phyloP scores from a whole-genome alignment of 2,329 filamentous ascomycete species.

The Aspergillus pseudonomiae region DNA sequence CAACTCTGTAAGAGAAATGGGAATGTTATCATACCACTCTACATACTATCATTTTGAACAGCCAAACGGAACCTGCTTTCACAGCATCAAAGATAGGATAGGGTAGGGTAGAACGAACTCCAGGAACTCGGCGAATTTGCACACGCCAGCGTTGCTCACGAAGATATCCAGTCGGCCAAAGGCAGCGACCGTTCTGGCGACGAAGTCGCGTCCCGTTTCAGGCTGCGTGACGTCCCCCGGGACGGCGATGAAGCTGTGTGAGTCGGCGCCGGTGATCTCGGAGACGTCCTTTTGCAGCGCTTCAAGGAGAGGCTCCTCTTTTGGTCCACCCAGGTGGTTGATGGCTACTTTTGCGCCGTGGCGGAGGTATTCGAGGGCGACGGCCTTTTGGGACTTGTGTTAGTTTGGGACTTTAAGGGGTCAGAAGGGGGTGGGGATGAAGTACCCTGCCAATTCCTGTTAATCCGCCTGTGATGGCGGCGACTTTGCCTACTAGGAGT shows the following conservation, averaged over 20 bases:
- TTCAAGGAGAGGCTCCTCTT: constrained; percentile 34
- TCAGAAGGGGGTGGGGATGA: not conserved
- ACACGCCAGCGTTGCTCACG: constrained; percentile 86
- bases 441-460: constrained; percentile 76
- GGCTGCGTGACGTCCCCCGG: constrained; percentile 77
- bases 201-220: constrained; percentile 69
- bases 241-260: constrained; percentile 63
- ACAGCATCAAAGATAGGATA: not conserved
- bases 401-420: not conserved
- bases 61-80: not conserved
- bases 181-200: constrained; percentile 63
- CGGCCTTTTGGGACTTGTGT: constrained; percentile 54
- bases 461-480: constrained; percentile 83
- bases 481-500: constrained; percentile 73
- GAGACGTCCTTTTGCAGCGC: constrained; percentile 34
- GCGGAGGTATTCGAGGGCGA: constrained; percentile 74
- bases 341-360: constrained; percentile 79
- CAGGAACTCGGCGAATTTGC: constrained; percentile 84
- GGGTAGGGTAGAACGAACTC: constrained; percentile 50
- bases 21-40: not conserved
- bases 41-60: not conserved
- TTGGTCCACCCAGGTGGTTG: constrained; percentile 68
- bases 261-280: constrained; percentile 27
- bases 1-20: constrained; percentile 52
- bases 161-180: constrained; percentile 70